Base-by-base conservation (phyloP, 2,329 filamentous ascomycete species). In the Blastomyces parvus region DNA sequence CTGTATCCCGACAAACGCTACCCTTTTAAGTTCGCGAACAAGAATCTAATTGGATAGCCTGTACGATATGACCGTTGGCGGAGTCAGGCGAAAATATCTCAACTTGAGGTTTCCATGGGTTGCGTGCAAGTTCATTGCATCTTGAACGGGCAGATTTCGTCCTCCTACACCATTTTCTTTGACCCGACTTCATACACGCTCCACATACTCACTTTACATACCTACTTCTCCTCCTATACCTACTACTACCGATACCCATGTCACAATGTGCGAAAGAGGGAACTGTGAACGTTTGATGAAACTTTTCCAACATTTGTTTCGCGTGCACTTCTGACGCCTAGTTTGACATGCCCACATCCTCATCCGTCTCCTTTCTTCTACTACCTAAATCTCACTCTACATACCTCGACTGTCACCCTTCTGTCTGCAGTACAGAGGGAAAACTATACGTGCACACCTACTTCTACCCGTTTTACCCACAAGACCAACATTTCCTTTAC, bases 51-150 rank as follows among this genome's bases (percentile, higher is more conserved):
- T 25, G n/a, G 25, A 57, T 38, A 57, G 33, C 30, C 59, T 52
- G 46, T 52, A 38, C 44, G 59, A 53, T 61, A 53, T 61, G 46
- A 53, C 44, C 46, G 19, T 61, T 52, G 42, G 27, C 22, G 17
- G n/a, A 33, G 7, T 19, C 25, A n/a, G 33, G 46, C 46, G 19
- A 50, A 42, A 46, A 33, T 33, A 25, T 42, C 3, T 42, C 25
- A 46, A 46, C 17, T 30, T 62, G 9, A 17, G 40, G 50, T 42
- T 44, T 44, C 27, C 11, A 42, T 33, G n/a, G 53, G 17, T 30
- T 46, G 25, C 60, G 57, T 61, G 57, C 57, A 46, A 42, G 44
- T 33, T 48, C 25, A 27, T 46, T 14, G 22, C 44, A 40, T 61
- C 55, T 60, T 56, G 50, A 44, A 56, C 48, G 17, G 59, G 36